Conservation (phyloP, 495 filamentous ascomycete species). For the Terfezia boudieri region DNA sequence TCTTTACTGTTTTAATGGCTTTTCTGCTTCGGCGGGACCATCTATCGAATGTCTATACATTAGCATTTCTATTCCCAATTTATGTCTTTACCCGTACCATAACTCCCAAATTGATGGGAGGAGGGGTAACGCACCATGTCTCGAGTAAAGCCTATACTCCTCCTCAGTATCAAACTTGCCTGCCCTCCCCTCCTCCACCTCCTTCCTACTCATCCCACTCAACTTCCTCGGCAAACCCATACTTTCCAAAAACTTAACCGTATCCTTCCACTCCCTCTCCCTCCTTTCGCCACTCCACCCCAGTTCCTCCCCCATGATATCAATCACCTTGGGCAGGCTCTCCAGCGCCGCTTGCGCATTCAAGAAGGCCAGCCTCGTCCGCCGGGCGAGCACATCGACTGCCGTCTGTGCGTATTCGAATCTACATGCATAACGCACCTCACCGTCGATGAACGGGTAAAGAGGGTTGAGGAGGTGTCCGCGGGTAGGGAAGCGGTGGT, state of each 20-base stretch:
- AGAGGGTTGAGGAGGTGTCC: constrained; percentile 59
- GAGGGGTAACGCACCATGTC: no score
- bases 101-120: no score
- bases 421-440: constrained; percentile 70
- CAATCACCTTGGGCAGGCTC: constrained; percentile 68
- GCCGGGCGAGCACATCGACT: constrained; percentile 68
- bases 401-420: constrained; percentile 93
- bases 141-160: no score
- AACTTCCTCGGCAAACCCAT: constrained; percentile 51
- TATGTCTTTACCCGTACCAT: no score
- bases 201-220: constrained; percentile 33
- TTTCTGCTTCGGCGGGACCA: no score
- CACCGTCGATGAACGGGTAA: constrained; percentile 94
- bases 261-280: constrained; percentile 70
- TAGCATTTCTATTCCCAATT: no score
- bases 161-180: no score
- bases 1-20: no score
- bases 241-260: constrained; percentile 36
- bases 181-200: constrained; percentile 25
- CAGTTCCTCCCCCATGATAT: constrained; percentile 78
- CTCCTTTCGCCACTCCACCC: constrained; percentile 55
- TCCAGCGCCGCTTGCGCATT: constrained; percentile 92
- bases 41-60: no score
- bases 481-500: constrained; percentile 60
- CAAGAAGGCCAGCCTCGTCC: constrained; percentile 76